A percentile compares a stretch with the other conserved stretches of the same genome.
These are phyloP conservation scores for Phytopythium boreale DNA, from an alignment of 352 stramenopile species.

Conservation along the genomic window DNA sequence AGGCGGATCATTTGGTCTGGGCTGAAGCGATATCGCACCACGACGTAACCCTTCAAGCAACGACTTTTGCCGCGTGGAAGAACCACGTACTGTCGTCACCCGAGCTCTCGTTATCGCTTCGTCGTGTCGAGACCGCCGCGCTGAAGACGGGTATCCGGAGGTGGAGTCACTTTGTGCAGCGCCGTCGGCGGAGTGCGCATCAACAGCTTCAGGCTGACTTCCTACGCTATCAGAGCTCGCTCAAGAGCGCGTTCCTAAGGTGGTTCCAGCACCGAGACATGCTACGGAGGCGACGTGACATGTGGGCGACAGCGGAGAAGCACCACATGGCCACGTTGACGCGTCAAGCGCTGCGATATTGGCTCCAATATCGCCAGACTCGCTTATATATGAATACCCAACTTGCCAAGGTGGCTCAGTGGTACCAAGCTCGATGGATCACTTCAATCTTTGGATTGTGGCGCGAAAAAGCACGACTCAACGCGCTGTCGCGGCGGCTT, in stretches of 20 bases:
- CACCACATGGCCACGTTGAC: neutral
- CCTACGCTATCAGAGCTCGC: neutral
- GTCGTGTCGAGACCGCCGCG: neutral
- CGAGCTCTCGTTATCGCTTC: neutral
- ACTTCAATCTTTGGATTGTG: neutral
- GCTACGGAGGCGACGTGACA: neutral
- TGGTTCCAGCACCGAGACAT: neutral
- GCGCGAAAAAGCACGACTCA: neutral
- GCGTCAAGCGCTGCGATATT: neutral
- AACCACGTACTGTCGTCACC: neutral
- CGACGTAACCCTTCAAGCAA: neutral
- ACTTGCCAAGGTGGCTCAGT: neutral
- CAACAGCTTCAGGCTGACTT: slow-evolving; percentile 1
- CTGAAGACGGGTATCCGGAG: slow-evolving; percentile 2
- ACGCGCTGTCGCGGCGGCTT: neutral
- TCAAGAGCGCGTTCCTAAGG: neutral
- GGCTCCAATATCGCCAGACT: neutral
- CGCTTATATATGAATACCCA: neutral
- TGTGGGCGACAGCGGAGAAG: neutral
- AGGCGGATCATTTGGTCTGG: neutral
- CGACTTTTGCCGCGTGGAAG: neutral
- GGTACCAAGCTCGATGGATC: neutral
- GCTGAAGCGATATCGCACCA: neutral
- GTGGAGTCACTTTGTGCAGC: slow-evolving; percentile 1
- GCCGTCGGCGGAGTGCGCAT: neutral